Conservation (phyloP, 2,329 filamentous ascomycete species). For the Rachicladosporium sp. region DNA sequence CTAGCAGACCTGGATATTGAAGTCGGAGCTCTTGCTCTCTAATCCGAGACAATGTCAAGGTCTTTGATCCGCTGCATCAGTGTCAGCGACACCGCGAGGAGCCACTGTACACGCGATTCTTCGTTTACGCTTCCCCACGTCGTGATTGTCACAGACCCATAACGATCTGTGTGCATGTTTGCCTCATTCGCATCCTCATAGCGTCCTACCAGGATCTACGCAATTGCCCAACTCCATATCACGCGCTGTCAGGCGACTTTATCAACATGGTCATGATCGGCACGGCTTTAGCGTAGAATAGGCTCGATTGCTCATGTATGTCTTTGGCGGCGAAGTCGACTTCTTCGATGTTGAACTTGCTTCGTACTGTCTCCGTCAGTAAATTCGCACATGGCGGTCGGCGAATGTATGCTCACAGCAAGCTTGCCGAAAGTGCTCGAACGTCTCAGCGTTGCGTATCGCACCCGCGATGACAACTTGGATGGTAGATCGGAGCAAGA, state of each 20-base stretch:
- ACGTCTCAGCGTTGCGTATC: conserved; percentile 58
- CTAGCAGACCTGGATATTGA: too few species aligned
- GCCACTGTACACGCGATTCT: too few species aligned
- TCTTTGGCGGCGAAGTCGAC: conserved; percentile 19
- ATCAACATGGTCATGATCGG: conserved; percentile 21
- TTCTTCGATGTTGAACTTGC: conserved; percentile 20
- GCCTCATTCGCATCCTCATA: too few species aligned
- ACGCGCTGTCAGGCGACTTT: not conserved
- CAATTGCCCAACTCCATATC: not conserved
- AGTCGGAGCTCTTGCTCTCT: too few species aligned
- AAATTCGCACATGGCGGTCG: not conserved
- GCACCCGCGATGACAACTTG: conserved; percentile 57
- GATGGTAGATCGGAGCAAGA: conserved; percentile 43
- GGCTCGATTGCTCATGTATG: conserved; percentile 20
- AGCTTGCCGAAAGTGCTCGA: conserved; percentile 48
- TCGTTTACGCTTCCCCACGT: too few species aligned
- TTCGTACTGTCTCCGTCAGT: conserved; percentile 13
- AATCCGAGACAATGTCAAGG: too few species aligned
- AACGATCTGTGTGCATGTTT: too few species aligned
- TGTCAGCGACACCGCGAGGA: too few species aligned
- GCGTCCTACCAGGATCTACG: too few species aligned
- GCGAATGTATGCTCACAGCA: conserved; percentile 35
- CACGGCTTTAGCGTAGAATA: conserved; percentile 24
- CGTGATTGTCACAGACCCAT: too few species aligned
- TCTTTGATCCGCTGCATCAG: too few species aligned